phyloP scores from a whole-genome alignment of 768 basidiomycete species.

The Suillus luteus region DNA sequence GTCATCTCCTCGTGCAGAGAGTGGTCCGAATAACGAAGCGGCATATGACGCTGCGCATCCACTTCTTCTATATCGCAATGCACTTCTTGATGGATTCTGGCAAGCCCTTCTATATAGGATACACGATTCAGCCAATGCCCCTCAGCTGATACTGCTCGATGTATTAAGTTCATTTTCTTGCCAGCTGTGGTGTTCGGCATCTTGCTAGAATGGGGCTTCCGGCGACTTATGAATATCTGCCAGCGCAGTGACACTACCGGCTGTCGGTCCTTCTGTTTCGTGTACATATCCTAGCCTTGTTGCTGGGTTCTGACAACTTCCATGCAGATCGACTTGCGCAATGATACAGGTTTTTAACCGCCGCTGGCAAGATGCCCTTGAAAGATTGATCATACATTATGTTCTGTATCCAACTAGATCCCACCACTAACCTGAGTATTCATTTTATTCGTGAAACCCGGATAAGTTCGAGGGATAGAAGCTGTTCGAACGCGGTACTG shows the following conservation, averaged over 20 bases:
- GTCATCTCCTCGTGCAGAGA: conserved; percentile 70
- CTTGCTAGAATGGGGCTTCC: conserved; percentile 72
- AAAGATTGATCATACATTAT: conserved; percentile 51
- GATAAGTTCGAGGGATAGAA: neutral
- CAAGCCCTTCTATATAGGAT: conserved; percentile 83
- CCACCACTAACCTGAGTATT: neutral
- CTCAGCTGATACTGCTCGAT: conserved; percentile 15
- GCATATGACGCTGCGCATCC: conserved; percentile 62
- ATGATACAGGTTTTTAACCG: conserved; percentile 92
- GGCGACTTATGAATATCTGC: conserved; percentile 92
- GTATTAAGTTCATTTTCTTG: conserved; percentile 66
- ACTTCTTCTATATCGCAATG: conserved; percentile 85
- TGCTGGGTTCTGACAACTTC: conserved; percentile 90
- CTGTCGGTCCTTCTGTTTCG: conserved; percentile 87
- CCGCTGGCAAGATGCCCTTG: conserved; percentile 89
- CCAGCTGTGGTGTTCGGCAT: conserved; percentile 76
- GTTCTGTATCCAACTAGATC: neutral
- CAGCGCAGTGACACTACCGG: conserved; percentile 84
- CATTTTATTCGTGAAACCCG: neutral
- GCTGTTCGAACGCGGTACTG: neutral
- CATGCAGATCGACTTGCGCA: conserved; percentile 62
- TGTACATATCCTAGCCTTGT: conserved; percentile 84
- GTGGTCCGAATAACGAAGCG: conserved; percentile 94
- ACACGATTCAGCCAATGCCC: conserved; percentile 5
- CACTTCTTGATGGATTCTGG: conserved; percentile 77